Conservation (phyloP, 1,284 basidiomycete species). For the Irpex lacteus region DNA sequence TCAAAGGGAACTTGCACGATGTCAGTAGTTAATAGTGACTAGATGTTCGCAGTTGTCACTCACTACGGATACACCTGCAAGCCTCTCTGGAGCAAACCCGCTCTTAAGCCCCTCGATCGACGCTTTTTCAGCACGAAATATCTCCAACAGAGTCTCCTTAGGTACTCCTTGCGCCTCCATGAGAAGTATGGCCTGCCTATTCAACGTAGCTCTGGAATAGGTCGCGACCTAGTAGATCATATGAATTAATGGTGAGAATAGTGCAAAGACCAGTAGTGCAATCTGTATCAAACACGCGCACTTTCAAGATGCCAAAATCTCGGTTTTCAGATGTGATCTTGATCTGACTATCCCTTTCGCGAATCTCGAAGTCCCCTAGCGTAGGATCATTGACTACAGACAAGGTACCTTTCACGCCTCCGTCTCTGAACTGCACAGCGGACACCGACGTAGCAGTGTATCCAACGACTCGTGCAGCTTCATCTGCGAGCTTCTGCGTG, state of each 20-base stretch:
- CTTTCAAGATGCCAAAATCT: background rate
- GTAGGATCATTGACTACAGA: constrained; percentile 4
- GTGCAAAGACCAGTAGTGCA: too few species aligned
- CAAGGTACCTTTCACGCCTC: constrained; percentile 12
- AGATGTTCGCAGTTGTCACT: background rate
- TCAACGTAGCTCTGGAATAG: constrained; percentile 11
- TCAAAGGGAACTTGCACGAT: constrained; percentile 10
- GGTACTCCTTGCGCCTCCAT: constrained; percentile 8
- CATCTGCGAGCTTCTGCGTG: constrained; percentile 4
- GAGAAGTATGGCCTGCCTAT: constrained; percentile 14
- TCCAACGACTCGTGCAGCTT: constrained; percentile 3
- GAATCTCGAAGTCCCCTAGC: constrained; percentile 1
- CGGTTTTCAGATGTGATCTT: background rate
- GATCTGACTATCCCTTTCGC: constrained; percentile 5
- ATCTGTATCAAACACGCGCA: too few species aligned
- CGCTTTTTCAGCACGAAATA: constrained; percentile 11
- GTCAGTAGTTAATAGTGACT: background rate
- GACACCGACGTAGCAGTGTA: constrained; percentile 3
- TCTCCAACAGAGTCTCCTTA: constrained; percentile 1
- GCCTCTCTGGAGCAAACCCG: constrained; percentile 6
- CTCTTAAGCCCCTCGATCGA: constrained; percentile 9
- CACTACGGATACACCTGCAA: constrained; percentile 10
- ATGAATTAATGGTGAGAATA: too few species aligned
- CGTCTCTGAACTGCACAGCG: constrained; percentile 10
- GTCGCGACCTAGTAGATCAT: too few species aligned